These are phyloP conservation scores for Kodamaea kakaduensis DNA, from an alignment of 805 yeast genomes.

Conservation along the genomic window DNA sequence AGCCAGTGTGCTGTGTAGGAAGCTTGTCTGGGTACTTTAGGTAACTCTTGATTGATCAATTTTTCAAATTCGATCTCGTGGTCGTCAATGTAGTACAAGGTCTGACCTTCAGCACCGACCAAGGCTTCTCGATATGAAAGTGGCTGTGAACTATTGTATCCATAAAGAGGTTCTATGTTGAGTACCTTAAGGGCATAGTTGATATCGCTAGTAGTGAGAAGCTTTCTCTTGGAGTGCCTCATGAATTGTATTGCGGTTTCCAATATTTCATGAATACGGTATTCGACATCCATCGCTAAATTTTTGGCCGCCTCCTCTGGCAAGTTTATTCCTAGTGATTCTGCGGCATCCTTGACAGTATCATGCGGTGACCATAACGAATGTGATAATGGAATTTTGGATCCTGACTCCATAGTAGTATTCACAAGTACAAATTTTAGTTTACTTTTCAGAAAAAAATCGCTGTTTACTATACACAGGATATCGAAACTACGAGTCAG, in stretches of 20 bases:
- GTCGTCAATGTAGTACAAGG: conserved; percentile 88
- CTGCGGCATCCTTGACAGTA: conserved; percentile 95
- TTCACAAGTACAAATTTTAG: background rate
- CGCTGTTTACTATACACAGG: background rate
- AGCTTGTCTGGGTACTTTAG: conserved; percentile 89
- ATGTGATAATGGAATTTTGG: conserved; percentile 66
- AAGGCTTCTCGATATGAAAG: conserved; percentile 81
- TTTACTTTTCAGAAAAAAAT: background rate
- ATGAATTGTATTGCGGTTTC: conserved; percentile 96
- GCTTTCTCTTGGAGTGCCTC: conserved; percentile 86
- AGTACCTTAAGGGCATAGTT: conserved; percentile 76
- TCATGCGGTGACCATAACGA: conserved; percentile 97
- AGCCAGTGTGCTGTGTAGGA: conserved; percentile 96
- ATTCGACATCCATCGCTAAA: conserved; percentile 98
- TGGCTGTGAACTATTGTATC: conserved; percentile 71
- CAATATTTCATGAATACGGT: conserved; percentile 88
- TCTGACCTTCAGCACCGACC: conserved; percentile 83
- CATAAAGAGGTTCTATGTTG: conserved; percentile 92
- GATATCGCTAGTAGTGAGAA: conserved; percentile 76
- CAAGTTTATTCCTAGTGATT: conserved; percentile 75
- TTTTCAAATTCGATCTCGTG: conserved; percentile 92
- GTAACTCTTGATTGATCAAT: conserved; percentile 87
- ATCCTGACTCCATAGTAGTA: conserved; percentile 26
- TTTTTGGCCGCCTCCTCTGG: conserved; percentile 93
- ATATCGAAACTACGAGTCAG: too few relatives aligned